Base-by-base conservation (phyloP, 768 basidiomycete genomes). In the Megacollybia marginata region DNA sequence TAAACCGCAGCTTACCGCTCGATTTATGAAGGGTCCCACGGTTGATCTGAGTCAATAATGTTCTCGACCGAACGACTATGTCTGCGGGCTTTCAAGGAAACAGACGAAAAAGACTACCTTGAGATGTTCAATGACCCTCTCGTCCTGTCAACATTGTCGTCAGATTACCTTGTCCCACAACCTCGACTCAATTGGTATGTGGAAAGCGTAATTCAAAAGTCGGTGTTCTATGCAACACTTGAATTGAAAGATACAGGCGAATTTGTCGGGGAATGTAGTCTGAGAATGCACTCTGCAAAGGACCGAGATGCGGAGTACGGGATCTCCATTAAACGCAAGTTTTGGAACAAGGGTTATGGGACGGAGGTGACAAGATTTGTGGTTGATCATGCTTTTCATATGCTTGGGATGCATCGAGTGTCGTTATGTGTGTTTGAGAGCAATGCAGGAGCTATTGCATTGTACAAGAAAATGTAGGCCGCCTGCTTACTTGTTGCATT, bases 381-480 rank as follows among this genome's bases (percentile, higher is more conserved):
- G n/a, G 48, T 58, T 11, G 57, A 56, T 23, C 58, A 62, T 44
- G 59, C 55, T 11, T 59, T 63, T 31, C 47, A 51, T 32, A 49
- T 53, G 23, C 44, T 65, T 40, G 61, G 55, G 12, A 16, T 66
- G 32, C 64, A 67, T 52, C 57, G 67, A n/a, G 51, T 69, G 2
- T 62, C 60, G 9, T 49, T 68, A 42, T 13, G 9, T 15, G 58
- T 65, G 1, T 47, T 52, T 23, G 58, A 55, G 42, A 52, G 52
- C 4, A 61, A 63, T 20, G 28, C 34, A 1, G 38, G 48, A 0
- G 62, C 62, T 5, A 53, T 62, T 3, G 56, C 51, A 40, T 10
- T 64, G 28, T 69, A 65, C 49, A 58, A 55, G 46, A 65, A 63
- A 42, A 68, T 65, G 52, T 53, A 66, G n/a, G n/a, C n/a, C 50